Evolutionary conservation across 768 basidiomycete genomes (phyloP).

Genomic region (Lactarius hengduanensis): DNA sequence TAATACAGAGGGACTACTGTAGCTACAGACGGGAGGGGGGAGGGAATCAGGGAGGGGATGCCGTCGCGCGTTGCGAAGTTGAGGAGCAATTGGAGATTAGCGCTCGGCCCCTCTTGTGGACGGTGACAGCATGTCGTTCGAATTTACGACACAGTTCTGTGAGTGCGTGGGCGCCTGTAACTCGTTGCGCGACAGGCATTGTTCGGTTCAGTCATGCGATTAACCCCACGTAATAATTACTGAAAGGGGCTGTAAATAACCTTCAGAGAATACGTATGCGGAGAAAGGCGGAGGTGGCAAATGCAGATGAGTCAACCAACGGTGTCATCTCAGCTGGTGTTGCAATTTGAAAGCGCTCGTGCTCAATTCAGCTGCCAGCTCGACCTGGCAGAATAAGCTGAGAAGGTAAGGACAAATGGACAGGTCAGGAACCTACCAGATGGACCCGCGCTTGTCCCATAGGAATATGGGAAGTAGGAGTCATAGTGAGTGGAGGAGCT

Average conservation of each 20-base stretch:
- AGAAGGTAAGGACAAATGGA: no score
- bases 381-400: no score
- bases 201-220: background rate
- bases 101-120: conserved; percentile 28
- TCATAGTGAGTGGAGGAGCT: no score
- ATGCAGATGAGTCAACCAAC: no score
- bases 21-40: background rate
- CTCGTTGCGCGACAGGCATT: background rate
- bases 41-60: background rate
- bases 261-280: background rate
- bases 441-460: background rate
- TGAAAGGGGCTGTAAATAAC: background rate
- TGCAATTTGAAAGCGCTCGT: no score
- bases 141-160: no score
- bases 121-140: conserved; percentile 33
- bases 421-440: background rate
- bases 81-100: conserved; percentile 29
- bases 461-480: background rate
- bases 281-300: background rate
- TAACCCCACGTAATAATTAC: background rate
- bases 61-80: conserved; percentile 1
- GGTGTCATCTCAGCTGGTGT: no score
- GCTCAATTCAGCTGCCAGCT: no score
- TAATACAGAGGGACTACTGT: conserved; percentile 23
- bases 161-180: background rate